Conservation (phyloP, 2,329 filamentous ascomycete genomes). For the Thelonectria blattea region DNA sequence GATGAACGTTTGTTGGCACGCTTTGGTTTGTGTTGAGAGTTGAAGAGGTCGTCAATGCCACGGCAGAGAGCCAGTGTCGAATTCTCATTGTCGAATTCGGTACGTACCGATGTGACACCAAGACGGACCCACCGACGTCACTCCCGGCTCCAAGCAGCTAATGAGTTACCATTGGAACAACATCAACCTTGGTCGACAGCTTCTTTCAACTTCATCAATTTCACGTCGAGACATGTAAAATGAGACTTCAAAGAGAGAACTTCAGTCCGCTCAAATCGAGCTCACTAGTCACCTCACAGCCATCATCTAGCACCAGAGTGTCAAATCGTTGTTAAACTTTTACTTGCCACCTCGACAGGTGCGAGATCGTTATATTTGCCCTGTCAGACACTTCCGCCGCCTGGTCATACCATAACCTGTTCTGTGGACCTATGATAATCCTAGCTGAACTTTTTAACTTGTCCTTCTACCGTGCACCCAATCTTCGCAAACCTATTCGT, state of each 20-base stretch:
- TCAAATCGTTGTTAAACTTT: no score
- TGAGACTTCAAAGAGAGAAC: background rate
- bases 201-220: background rate
- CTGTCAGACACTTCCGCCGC: background rate
- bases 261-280: no score
- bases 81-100: background rate
- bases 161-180: background rate
- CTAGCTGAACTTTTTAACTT: background rate
- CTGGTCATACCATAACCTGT: background rate
- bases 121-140: background rate
- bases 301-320: no score
- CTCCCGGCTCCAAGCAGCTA: background rate
- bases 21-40: background rate
- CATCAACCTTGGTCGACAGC: background rate
- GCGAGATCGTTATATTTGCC: background rate
- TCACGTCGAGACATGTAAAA: background rate
- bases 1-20: background rate
- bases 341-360: background rate
- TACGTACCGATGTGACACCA: background rate
- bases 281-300: no score
- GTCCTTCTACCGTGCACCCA: background rate
- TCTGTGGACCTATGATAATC: background rate
- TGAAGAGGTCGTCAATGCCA: background rate
- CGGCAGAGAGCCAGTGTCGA: no score
- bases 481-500: background rate